phyloP scores from a whole-genome alignment of 257 asterid species.

The Solanum verrucosum region DNA sequence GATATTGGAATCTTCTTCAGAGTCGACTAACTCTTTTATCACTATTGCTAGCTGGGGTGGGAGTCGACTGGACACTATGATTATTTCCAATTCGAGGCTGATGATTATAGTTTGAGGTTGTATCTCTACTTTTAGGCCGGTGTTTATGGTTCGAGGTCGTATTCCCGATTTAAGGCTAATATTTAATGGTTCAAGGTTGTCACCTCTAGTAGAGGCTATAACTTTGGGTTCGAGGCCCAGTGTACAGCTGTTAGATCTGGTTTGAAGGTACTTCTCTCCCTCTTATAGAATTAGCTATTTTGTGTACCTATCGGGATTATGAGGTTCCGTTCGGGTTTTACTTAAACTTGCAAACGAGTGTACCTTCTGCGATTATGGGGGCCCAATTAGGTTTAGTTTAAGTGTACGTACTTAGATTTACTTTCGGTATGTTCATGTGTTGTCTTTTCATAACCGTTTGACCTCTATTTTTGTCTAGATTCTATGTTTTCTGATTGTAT shows the following conservation, averaged over 20 bases:
- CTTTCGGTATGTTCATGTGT: neutral
- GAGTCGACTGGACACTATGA: neutral
- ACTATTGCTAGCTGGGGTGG: neutral
- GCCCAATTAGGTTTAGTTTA: neutral
- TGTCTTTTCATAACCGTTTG: too few relatives aligned
- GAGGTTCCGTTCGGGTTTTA: neutral
- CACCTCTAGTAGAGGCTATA: neutral
- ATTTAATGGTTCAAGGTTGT: neutral
- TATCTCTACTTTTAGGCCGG: rapidly evolving
- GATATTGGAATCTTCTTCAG: too few relatives aligned
- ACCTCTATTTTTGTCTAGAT: neutral
- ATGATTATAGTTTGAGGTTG: too few relatives aligned
- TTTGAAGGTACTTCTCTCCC: neutral
- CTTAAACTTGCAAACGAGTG: neutral
- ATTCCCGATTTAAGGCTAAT: neutral
- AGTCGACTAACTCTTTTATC: neutral
- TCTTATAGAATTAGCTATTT: too few relatives aligned
- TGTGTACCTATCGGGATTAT: neutral
- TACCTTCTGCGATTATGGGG: neutral
- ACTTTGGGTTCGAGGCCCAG: neutral
- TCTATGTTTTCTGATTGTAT: neutral
- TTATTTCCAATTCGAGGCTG: neutral
- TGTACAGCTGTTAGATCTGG: rapidly evolving
- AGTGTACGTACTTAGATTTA: neutral
- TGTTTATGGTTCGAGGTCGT: neutral